Base-by-base conservation (phyloP, 331 rosid species). In the Arachis monticola region DNA sequence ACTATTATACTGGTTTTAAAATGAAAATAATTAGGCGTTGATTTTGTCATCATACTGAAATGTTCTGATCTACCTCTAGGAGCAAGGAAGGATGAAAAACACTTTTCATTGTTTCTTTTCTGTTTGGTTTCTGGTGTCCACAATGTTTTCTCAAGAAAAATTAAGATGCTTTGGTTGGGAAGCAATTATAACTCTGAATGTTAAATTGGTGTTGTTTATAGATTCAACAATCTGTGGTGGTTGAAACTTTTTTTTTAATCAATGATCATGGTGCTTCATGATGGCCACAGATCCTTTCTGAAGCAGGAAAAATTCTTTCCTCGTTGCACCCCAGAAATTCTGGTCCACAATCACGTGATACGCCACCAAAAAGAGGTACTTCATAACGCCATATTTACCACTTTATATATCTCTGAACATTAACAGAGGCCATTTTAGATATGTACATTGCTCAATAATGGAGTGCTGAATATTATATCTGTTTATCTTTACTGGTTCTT, bases 301-400 rank as follows among this genome's bases (percentile, higher is more conserved):
- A 88, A 86, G 76, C 97, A 84, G 75, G 92, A 90, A 67, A 94
- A 83, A 60, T 77, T 83, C 77, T 84, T 82, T 66, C 88, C 92
- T 70, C 97, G 97, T 13, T 94, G 97, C 76, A 82, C 87, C 56
- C 91, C 93, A 0, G 96, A 58, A 88, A 82, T 72, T 87, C 91
- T 58, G 97, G 97, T 66, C 97, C 91, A 32, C 99, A 94, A 40
- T 94, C 99, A 38, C 99, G 93, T 51, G 99, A 94, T 75, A 86
- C 87, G 42, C 99, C 99, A 46, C 99, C 97, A 11, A 94, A 86
- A 88, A 83, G 97, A 90, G 97, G 97, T 94, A 80, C 48, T 73
- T 30, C 41, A 30, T 59, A 66, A 58, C 55, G 32, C 48, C 60
- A 14, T 67, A 10, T 31, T 44, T 41, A 42, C 50, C 38, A 17